Base-by-base conservation (phyloP, 208 protist genomes). In the Porcisia deanei region DNA sequence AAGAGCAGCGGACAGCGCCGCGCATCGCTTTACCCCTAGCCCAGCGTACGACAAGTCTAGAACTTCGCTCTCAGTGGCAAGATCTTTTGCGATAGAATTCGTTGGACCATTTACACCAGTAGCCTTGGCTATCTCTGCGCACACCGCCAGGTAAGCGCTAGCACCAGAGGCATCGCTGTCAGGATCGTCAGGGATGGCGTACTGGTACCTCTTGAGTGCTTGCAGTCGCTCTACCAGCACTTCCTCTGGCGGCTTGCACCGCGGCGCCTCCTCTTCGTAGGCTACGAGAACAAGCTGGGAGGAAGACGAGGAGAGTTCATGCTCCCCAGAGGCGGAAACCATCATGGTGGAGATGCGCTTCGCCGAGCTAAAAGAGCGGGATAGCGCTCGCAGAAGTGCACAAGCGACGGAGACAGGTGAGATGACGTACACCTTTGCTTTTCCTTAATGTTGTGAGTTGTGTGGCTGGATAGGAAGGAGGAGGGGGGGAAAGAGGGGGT, bases 41-140 rank as follows among this genome's bases (percentile, higher is more conserved):
- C 87, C 82, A 18, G 89, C 92, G 75, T 92, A 91, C 14, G 85
- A 89, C 1, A 98, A 72, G 70, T 95, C 84, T 34, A 98, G 85
- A 9, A 82, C 79, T 65, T 92, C 89, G 18, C 71, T 80, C 30
- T 88, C 86, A 6, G 80, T 77, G 20, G 53, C 73, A 54, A 98
- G 75, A 55, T 92, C 83, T 25, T 60, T 65, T 14, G 86, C 87
- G n/a, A 98, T 77, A 73, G 84, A 89, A 1, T 81, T 66, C 16
- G 88, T 93, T 12, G 93, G 91, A 70, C 91, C 95, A n/a, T 87
- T 89, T 80, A 96, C 94, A 68, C 89, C 94, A 41, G 79, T 89
- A 6, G 77, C 43, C 22, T 84, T 87, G 72, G 94, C 68, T 39
- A 91, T 30, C 34, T 87, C 71, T 8, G 89, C 77, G 77, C 86